Evolutionary conservation across 805 yeast genomes (phyloP), one percentile per base, ranked within the genome.

Genomic region (Candida sonorensis): DNA sequence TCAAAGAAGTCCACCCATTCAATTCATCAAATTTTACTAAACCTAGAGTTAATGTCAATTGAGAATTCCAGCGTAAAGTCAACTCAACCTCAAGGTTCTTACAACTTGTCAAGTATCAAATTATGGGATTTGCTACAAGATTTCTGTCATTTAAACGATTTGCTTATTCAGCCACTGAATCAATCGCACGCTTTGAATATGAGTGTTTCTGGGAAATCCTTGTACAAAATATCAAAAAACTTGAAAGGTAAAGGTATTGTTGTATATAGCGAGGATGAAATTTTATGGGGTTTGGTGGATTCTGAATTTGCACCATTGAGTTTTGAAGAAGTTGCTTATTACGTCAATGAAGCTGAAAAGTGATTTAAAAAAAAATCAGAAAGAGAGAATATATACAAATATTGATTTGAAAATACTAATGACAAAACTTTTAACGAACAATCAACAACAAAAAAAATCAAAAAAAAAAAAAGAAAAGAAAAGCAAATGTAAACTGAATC

Each of bases 111-210:
- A n/a, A n/a, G n/a, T n/a, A 0, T 77, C 10, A 12, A 7, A 7
- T 10, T 78, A 48, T 76, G 67, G 40, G 85, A 82, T 33, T 77
- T 85, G 13, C 72, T 84, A 2, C 74, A 69, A 33, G 72, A 72
- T 3, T 72, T 62, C 45, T 85, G 95, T 45, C 48, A 62, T 17
- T 55, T 59, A 2, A 55, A 72, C 30, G 70, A 71, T 23, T 59
- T 77, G 16, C 46, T 66, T 7, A 57, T 76, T 16, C 36, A 55
- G 1, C 63, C 66, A 4, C 36, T 54, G 13, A 50, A 55, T 19
- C 49, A 40, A 54, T 51, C 45, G 1, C 16, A 23, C 45, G 61
- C 4, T 18, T 38, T 7, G 12, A 23, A 5, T 23, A 29, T 42
- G 11, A 37, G 38, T 12, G 31, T 22, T 1, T 27, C 33, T 29